Evolutionary conservation across 2,329 filamentous ascomycete species (phyloP).

Genomic region (Penicillium janthinellum): DNA sequence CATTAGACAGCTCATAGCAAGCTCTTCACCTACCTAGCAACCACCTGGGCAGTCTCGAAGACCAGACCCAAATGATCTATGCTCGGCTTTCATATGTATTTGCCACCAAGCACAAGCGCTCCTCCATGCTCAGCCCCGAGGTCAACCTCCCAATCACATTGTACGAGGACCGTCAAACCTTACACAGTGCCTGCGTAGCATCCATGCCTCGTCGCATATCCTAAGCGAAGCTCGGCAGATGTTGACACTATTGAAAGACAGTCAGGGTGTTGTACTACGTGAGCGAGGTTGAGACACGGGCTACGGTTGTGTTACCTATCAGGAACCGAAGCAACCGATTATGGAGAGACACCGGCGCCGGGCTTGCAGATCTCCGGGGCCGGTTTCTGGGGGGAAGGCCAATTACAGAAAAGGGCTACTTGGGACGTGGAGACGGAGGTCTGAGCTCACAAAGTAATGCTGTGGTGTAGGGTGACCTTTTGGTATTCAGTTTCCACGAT

Average conservation of each 20-base stretch:
- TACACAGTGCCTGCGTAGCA: constrained; percentile 10
- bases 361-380: constrained; percentile 2
- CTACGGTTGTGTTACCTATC: neutral
- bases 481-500: neutral
- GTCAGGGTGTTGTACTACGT: constrained; percentile 10
- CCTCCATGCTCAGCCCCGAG: neutral
- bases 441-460: neutral
- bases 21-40: neutral
- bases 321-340: too few relatives aligned
- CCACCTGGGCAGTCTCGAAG: too few relatives aligned
- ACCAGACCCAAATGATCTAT: too few relatives aligned
- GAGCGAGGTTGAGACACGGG: constrained; percentile 1
- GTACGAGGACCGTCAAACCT: neutral
- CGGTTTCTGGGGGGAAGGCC: neutral
- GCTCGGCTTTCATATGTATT: neutral
- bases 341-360: neutral
- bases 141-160: neutral
- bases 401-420: neutral
- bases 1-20: neutral
- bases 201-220: constrained; percentile 6
- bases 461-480: neutral
- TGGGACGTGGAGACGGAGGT: neutral
- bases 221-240: constrained; percentile 17
- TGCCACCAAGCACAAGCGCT: neutral
- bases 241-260: constrained; percentile 24